Conservation (phyloP, 2,329 filamentous ascomycete genomes). For the Trichoderma pleuroti region DNA sequence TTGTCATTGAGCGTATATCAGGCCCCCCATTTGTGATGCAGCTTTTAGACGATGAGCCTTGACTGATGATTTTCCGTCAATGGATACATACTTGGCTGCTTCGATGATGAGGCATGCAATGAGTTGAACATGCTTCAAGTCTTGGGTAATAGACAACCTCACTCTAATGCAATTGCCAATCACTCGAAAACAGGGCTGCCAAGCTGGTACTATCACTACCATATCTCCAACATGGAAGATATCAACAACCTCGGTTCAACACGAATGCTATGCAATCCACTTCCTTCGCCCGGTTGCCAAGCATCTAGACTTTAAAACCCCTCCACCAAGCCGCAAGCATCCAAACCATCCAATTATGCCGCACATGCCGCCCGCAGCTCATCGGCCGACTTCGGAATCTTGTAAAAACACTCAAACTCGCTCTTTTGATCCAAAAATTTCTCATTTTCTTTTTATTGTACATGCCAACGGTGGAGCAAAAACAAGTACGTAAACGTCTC, state of each 20-base stretch:
- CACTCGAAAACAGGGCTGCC: too few relatives aligned
- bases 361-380: not conserved
- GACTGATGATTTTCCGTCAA: not conserved
- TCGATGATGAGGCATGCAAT: not conserved
- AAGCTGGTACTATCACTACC: not conserved
- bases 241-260: not conserved
- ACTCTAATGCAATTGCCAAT: too few relatives aligned
- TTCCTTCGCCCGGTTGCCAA: not conserved
- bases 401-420: not conserved
- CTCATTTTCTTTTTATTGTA: not conserved
- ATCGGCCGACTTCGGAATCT: not conserved
- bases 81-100: not conserved
- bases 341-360: not conserved
- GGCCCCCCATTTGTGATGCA: not conserved
- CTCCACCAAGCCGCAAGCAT: not conserved
- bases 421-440: not conserved
- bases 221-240: not conserved
- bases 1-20: not conserved
- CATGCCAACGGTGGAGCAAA: not conserved
- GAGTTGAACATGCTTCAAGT: too few relatives aligned
- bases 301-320: not conserved
- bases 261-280: not conserved
- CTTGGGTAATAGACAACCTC: not conserved
- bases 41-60: not conserved
- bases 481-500: not conserved